Percentiles rank a stretch among this genome's conserved stretches.
Conservation (phyloP, 768 basidiomycete genomes). For the Boletus rubescentipes region DNA sequence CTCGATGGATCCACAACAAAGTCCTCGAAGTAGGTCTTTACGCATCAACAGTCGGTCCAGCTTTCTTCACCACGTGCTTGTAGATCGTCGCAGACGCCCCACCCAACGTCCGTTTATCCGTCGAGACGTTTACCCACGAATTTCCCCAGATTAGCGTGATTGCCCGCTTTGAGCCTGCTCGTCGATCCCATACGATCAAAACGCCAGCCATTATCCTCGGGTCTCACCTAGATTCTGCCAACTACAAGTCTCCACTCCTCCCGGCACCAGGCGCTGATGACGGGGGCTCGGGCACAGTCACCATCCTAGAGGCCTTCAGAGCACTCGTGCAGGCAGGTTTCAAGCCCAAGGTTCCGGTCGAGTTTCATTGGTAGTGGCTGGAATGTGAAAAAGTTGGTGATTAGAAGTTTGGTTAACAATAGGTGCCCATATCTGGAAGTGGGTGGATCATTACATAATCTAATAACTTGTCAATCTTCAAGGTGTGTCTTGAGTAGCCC, state of each 20-base stretch:
- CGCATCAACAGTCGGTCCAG: too few relatives aligned
- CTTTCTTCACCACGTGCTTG: neutral
- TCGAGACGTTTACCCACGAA: constrained; percentile 24
- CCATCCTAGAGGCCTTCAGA: constrained; percentile 76
- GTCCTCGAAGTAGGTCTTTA: constrained; percentile 7
- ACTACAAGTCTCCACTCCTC: constrained; percentile 38
- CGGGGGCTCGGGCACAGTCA: constrained; percentile 65
- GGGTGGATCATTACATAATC: too few relatives aligned
- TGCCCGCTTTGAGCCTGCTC: constrained; percentile 25
- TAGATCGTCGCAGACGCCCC: constrained; percentile 15
- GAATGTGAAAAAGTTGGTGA: too few relatives aligned
- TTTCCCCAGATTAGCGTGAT: constrained; percentile 25
- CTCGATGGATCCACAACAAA: constrained; percentile 36
- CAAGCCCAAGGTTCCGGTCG: constrained; percentile 60
- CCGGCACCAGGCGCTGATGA: constrained; percentile 52
- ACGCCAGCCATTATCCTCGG: constrained; percentile 38
- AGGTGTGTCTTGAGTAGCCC: too few relatives aligned
- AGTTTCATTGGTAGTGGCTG: constrained; percentile 93
- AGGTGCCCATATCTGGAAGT: too few relatives aligned
- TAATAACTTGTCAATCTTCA: too few relatives aligned
- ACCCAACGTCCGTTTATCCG: constrained; percentile 12
- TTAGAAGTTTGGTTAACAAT: too few relatives aligned
- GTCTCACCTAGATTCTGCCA: constrained; percentile 45
- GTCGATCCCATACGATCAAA: neutral
- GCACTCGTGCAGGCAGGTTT: constrained; percentile 68